Evolutionary conservation across 345 rosid species (phyloP).

Genomic region (Bretschneidera sinensis): DNA sequence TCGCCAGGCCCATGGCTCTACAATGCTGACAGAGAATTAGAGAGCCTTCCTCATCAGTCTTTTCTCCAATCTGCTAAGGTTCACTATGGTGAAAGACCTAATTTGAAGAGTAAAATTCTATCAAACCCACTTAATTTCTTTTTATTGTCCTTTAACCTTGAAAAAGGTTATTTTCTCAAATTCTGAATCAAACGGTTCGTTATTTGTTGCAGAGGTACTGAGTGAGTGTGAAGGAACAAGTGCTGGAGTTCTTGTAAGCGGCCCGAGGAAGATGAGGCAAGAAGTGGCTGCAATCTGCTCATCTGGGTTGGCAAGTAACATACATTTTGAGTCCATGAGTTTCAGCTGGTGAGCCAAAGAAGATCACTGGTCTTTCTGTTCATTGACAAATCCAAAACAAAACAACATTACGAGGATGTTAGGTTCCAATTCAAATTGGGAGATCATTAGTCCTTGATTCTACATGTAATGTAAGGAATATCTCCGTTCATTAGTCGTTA

Average conservation of each 20-base stretch:
- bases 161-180: too few relatives aligned
- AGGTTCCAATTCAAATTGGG: too few relatives aligned
- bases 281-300: constrained; percentile 65
- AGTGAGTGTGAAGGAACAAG: constrained; percentile 47
- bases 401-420: not conserved
- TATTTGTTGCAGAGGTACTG: constrained; percentile 37
- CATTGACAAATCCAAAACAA: too few relatives aligned
- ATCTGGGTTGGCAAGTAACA: constrained; percentile 47
- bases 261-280: constrained; percentile 71
- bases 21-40: constrained; percentile 50
- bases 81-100: constrained; percentile 65
- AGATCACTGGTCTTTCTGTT: not conserved
- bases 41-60: constrained; percentile 60
- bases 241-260: constrained; percentile 70
- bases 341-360: constrained; percentile 58
- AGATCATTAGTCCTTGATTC: too few relatives aligned
- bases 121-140: not conserved
- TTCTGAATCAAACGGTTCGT: too few relatives aligned
- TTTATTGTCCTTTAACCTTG: too few relatives aligned
- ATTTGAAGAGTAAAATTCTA: constrained; percentile 62
- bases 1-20: constrained; percentile 28
- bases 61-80: constrained; percentile 39
- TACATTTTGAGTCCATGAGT: constrained; percentile 77
- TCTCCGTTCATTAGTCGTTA: too few relatives aligned
- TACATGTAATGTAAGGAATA: too few relatives aligned